A percentile compares a stretch with the other conserved stretches of the same genome.
phyloP scores from a whole-genome alignment of 129 eudicot species.

The Arctium minus region DNA sequence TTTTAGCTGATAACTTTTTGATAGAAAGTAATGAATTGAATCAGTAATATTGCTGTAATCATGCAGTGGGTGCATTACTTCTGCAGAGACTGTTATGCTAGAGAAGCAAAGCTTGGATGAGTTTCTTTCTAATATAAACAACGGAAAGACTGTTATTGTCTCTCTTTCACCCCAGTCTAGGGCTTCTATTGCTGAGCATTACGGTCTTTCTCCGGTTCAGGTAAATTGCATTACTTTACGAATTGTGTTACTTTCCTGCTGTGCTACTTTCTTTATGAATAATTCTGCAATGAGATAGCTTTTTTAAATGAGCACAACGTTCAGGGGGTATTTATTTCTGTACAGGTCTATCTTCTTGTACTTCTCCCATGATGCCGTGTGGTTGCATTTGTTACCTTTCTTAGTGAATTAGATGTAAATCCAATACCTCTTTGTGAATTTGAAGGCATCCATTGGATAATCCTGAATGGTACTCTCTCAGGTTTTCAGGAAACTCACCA shows the following conservation, averaged over 20 bases:
- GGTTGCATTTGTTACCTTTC: background rate
- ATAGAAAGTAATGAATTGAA: background rate
- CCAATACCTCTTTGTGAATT: background rate
- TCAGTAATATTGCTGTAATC: conserved; percentile 19
- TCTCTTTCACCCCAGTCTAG: conserved; percentile 95
- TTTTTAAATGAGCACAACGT: background rate
- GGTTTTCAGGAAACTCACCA: conserved; percentile 85
- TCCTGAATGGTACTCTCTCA: conserved; percentile 22
- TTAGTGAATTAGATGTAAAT: background rate
- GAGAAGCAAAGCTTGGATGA: conserved; percentile 97
- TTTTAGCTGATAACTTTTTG: background rate
- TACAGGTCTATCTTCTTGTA: background rate
- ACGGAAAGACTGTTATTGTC: conserved; percentile 71
- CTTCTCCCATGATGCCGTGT: background rate
- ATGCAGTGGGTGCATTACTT: conserved; percentile 96
- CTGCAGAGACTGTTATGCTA: conserved; percentile 97
- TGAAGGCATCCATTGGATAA: background rate
- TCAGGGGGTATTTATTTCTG: background rate
- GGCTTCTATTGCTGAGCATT: conserved; percentile 88
- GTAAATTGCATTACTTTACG: conserved; percentile 24
- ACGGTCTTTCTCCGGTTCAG: conserved; percentile 73
- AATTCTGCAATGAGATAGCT: background rate
- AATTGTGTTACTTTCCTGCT: background rate
- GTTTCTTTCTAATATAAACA: conserved; percentile 64
- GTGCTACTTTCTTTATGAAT: background rate